Base-by-base conservation (phyloP, 306 rosid species). In the Lathyrus sativus region DNA sequence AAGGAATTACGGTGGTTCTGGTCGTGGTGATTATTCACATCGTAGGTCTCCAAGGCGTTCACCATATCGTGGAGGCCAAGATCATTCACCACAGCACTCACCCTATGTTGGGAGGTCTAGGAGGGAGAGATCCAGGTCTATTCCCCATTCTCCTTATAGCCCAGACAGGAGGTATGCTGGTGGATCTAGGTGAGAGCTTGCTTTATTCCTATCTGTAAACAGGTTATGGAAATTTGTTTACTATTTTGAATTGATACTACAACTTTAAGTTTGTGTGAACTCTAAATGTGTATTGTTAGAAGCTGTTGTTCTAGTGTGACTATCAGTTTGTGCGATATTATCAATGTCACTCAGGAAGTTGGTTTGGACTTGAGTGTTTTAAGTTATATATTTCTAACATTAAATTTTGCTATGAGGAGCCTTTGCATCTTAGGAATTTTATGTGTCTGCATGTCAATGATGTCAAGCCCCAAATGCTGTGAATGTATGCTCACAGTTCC, bases 11-110 rank as follows among this genome's bases (percentile, higher is more conserved):
- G 48, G 66, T 11, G 49, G 66, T 61, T 61, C 31, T 37, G 66
- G 49, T 18, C 66, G 49, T 11, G 48, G 4, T 1, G 66, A 61
- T 19, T 62, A 39, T 15, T 37, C 81, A 2, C 75, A 84, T 71
- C 90, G 91, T 35, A 82, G 95, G 75, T 93, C 99, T 67, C 99
- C 99, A 22, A 84, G 96, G 80, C 92, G 84, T 64, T 88, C 97
- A 4, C 97, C 99, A 9, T 87, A 84, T 68, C 88, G 87, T 14
- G 99, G 91, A 7, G 83, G 90, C 15, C 86, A 85, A 15, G 95
- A 90, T 60, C 85, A 84, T 82, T 82, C 98, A 17, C 91, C 92
- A 2, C 79, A 90, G 61, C 76, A 78, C 65, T 86, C 97, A 4
- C 92, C 92, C 11, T 78, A 85, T 62, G 89, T 77, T 31, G 96